Conservation (phyloP, 2,329 filamentous ascomycete genomes). For the Arthrobotrys megalospora region DNA sequence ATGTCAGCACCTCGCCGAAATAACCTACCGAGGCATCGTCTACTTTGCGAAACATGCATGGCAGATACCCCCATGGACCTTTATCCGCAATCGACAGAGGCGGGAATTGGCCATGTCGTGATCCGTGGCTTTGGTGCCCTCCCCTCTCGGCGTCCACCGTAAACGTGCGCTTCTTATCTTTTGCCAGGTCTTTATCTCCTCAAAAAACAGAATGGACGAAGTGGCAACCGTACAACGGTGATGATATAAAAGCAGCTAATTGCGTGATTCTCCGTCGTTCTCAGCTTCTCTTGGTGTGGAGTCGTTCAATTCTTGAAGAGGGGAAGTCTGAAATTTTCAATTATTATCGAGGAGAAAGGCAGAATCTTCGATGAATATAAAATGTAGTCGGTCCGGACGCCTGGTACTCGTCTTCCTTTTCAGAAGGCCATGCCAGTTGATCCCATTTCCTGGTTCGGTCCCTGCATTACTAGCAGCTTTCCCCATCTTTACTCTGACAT, state of each 20-base stretch:
- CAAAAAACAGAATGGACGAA: slow-evolving; percentile 7
- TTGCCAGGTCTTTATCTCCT: slow-evolving; percentile 10
- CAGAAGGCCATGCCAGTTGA: slow-evolving; percentile 37
- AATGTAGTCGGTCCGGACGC: slow-evolving; percentile 23
- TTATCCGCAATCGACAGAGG: slow-evolving; percentile 15
- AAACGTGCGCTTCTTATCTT: slow-evolving; percentile 36
- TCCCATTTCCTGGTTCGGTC: slow-evolving; percentile 43
- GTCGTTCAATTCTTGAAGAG: slow-evolving; percentile 21
- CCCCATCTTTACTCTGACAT: slow-evolving; percentile 31
- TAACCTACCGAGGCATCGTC: slow-evolving; percentile 46
- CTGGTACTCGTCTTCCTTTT: slow-evolving; percentile 18
- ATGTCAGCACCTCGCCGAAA: slow-evolving; percentile 41
- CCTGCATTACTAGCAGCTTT: slow-evolving; percentile 45
- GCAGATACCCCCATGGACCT: slow-evolving; percentile 23
- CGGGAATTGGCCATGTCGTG: slow-evolving; percentile 44
- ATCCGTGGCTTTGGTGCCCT: slow-evolving; percentile 36
- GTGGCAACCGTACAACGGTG: slow-evolving; percentile 32
- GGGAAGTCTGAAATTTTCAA: not conserved
- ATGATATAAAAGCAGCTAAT: slow-evolving; percentile 52
- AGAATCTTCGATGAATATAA: slow-evolving; percentile 32
- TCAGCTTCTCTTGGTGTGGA: slow-evolving; percentile 21
- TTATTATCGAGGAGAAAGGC: not conserved
- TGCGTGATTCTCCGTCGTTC: slow-evolving; percentile 40
- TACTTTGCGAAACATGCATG: slow-evolving; percentile 31
- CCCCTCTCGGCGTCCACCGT: slow-evolving; percentile 10